Percentiles rank a stretch among this genome's conserved stretches.
Conservation (phyloP, 2,329 filamentous ascomycete genomes). For the Epichloe sp. region DNA sequence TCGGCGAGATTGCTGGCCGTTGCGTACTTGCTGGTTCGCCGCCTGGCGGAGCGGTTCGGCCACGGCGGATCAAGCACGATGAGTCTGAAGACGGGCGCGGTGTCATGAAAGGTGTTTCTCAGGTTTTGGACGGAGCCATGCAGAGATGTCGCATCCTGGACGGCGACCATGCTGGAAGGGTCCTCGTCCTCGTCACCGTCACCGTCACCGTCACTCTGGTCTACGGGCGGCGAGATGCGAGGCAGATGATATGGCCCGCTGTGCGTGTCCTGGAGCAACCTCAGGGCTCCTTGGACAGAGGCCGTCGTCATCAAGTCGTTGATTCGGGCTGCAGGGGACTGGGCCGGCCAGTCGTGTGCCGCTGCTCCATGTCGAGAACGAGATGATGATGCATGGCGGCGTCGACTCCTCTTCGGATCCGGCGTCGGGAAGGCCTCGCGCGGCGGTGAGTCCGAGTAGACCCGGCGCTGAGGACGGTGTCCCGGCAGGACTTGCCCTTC, state of each 20-base stretch:
- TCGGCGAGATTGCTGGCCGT: constrained; percentile 33
- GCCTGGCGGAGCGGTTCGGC: constrained; percentile 62
- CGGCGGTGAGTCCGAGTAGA: constrained; percentile 32
- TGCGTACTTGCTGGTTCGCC: constrained; percentile 38
- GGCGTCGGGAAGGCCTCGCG: constrained; percentile 36
- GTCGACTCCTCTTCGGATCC: constrained; percentile 23
- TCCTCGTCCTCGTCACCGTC: neutral
- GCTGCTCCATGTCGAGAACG: neutral
- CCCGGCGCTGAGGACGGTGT: constrained; percentile 22
- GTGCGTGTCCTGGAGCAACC: constrained; percentile 20
- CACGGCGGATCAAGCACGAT: constrained; percentile 67
- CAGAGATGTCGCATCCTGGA: constrained; percentile 33
- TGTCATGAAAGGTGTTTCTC: constrained; percentile 25
- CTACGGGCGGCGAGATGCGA: constrained; percentile 16
- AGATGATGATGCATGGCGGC: neutral
- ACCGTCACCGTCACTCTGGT: neutral
- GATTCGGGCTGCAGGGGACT: constrained; percentile 33
- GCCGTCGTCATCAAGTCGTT: constrained; percentile 41
- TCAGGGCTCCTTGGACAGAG: constrained; percentile 30
- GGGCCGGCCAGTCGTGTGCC: constrained; percentile 18
- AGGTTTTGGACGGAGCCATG: constrained; percentile 33
- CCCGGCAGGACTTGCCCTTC: constrained; percentile 42
- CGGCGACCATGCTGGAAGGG: neutral
- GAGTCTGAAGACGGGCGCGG: constrained; percentile 46
- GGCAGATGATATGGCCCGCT: constrained; percentile 34